Percentiles rank a stretch among this genome's conserved stretches.
Evolutionary conservation across 352 stramenopile species (phyloP).

Genomic region (Pythium inflatum): DNA sequence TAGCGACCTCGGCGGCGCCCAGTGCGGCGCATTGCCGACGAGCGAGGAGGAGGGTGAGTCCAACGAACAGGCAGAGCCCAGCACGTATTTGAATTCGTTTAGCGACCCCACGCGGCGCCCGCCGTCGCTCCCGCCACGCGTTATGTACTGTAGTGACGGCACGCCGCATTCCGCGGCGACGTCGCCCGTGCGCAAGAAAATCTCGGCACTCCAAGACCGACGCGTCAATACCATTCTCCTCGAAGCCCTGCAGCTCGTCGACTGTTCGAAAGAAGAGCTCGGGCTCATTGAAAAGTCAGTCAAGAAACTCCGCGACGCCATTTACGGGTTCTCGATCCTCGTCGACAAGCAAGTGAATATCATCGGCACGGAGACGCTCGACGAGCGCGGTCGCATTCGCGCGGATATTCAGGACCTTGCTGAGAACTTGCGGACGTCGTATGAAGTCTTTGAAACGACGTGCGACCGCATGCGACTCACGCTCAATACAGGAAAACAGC

Average conservation of each 20-base stretch:
- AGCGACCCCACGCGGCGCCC: neutral
- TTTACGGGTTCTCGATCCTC: constrained; percentile 68
- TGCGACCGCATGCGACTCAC: constrained; percentile 68
- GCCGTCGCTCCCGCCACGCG: constrained; percentile 20
- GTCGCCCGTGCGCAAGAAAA: constrained; percentile 64
- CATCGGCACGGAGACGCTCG: constrained; percentile 46
- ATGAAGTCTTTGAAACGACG: constrained; percentile 55
- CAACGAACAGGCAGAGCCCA: neutral
- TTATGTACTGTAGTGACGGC: constrained; percentile 16
- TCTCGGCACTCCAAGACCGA: constrained; percentile 57
- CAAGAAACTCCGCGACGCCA: constrained; percentile 59
- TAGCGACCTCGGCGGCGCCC: neutral
- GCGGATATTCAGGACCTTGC: constrained; percentile 68
- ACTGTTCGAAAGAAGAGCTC: constrained; percentile 67
- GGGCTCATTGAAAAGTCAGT: constrained; percentile 56
- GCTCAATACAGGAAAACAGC: constrained; percentile 46
- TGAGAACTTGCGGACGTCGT: constrained; percentile 58
- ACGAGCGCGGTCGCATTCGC: constrained; percentile 53
- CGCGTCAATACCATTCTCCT: constrained; percentile 61
- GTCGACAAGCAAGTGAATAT: constrained; percentile 82
- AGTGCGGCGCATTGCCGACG: neutral
- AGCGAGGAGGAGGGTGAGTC: constrained; percentile 1
- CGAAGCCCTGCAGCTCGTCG: constrained; percentile 65
- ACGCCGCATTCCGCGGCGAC: neutral
- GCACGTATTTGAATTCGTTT: constrained; percentile 19